phyloP scores from a whole-genome alignment of 2,329 filamentous ascomycete species.

The Scedosporium dehoogii region DNA sequence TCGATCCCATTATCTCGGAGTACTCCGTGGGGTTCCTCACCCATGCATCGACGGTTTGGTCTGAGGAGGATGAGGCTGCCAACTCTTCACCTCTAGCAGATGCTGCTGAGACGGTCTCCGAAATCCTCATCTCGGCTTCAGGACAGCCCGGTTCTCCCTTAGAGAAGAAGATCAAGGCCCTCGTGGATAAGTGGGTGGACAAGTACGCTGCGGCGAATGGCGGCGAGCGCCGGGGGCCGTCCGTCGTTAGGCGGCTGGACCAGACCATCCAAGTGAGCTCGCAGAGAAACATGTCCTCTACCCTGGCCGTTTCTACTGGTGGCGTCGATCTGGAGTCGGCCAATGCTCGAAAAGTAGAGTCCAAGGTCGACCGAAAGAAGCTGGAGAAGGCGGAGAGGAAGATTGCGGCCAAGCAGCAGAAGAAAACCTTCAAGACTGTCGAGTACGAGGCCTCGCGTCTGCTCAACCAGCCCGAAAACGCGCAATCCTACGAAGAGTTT shows the following conservation, averaged over 20 bases:
- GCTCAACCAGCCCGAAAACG: constrained; percentile 69
- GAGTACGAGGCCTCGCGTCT: constrained; percentile 93
- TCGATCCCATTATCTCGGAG: constrained; percentile 81
- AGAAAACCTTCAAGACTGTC: constrained; percentile 96
- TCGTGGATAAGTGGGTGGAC: constrained; percentile 85
- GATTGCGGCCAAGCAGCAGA: constrained; percentile 95
- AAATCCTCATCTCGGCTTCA: constrained; percentile 86
- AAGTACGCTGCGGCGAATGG: constrained; percentile 68
- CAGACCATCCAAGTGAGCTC: constrained; percentile 92
- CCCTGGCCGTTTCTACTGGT: constrained; percentile 73
- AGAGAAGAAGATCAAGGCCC: constrained; percentile 66
- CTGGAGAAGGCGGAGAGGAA: constrained; percentile 97
- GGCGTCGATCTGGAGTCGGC: constrained; percentile 89
- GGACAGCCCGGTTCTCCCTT: constrained; percentile 65
- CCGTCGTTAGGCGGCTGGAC: constrained; percentile 74
- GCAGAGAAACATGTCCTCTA: constrained; percentile 93
- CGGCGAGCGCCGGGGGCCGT: constrained; percentile 60
- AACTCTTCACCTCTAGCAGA: constrained; percentile 71
- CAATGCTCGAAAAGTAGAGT: constrained; percentile 88
- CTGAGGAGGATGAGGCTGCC: constrained; percentile 59
- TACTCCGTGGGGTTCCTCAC: constrained; percentile 91
- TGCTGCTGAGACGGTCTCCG: constrained; percentile 75
- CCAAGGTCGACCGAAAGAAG: constrained; percentile 96
- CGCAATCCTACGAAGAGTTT: constrained; percentile 96
- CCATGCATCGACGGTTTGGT: constrained; percentile 81